These are phyloP conservation scores for Penicillium sp. DNA, from an alignment of 2,329 filamentous ascomycete genomes.

Conservation along the genomic window DNA sequence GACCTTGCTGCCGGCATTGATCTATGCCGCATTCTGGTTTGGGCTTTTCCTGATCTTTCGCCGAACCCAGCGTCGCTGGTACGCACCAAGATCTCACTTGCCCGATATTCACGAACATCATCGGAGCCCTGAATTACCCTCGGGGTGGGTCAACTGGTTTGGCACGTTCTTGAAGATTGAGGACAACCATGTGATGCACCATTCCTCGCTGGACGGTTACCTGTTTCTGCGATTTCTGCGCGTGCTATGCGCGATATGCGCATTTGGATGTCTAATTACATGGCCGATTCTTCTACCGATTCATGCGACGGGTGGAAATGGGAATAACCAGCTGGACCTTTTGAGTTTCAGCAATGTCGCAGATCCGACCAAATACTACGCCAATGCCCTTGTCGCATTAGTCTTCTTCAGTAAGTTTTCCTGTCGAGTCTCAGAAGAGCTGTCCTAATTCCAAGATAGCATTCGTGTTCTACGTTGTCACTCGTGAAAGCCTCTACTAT, in stretches of 20 bases:
- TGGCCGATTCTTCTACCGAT: conserved; percentile 89
- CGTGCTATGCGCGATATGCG: conserved; percentile 73
- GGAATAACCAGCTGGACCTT: conserved; percentile 68
- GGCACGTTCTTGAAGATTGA: conserved; percentile 55
- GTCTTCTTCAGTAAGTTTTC: conserved; percentile 68
- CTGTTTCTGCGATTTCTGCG: conserved; percentile 87
- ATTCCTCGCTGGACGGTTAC: conserved; percentile 88
- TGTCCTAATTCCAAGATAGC: conserved; percentile 37
- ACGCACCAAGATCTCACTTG: conserved; percentile 47
- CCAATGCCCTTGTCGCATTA: conserved; percentile 75
- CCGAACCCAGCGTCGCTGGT: conserved; percentile 49
- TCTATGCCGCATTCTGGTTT: conserved; percentile 49
- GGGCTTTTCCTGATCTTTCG: conserved; percentile 51
- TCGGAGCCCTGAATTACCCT: conserved; percentile 50
- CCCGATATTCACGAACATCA: conserved; percentile 48
- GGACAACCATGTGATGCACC: conserved; percentile 82
- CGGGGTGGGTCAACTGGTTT: conserved; percentile 58
- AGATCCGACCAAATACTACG: conserved; percentile 69
- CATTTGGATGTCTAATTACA: conserved; percentile 79
- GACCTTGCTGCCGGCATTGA: conserved; percentile 51
- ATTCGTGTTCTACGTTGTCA: conserved; percentile 84
- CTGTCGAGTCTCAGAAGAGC: neutral
- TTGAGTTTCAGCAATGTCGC: conserved; percentile 78
- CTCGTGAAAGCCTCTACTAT: conserved; percentile 85
- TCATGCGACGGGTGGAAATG: conserved; percentile 77